phyloP scores from a whole-genome alignment of 805 yeast species.

The Saccharomycopsis fermentans region DNA sequence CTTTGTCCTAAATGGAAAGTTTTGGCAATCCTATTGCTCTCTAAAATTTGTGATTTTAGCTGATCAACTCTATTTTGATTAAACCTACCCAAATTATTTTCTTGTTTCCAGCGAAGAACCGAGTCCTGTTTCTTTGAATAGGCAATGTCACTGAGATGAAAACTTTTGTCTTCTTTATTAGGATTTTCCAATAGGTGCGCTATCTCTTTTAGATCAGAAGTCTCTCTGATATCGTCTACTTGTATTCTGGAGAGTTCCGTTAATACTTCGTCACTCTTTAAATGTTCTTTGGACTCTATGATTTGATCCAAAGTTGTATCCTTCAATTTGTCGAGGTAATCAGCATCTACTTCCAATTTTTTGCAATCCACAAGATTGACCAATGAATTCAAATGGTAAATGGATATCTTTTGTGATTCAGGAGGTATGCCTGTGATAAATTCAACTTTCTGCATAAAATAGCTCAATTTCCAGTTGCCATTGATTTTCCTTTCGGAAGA shows the following conservation, averaged over 20 bases:
- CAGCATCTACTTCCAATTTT: neutral
- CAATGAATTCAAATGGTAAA: slow-evolving; percentile 30
- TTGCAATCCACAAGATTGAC: slow-evolving; percentile 20
- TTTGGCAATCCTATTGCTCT: slow-evolving; percentile 26
- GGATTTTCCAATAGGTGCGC: slow-evolving; percentile 15
- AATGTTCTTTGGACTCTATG: neutral
- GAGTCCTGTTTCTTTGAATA: slow-evolving; percentile 52
- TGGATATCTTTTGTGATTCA: slow-evolving; percentile 37
- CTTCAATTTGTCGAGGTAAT: neutral
- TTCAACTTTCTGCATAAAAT: slow-evolving; percentile 48
- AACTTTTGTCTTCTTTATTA: slow-evolving; percentile 17
- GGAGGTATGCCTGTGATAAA: slow-evolving; percentile 69
- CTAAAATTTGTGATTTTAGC: slow-evolving; percentile 21
- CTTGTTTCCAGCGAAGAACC: slow-evolving; percentile 69
- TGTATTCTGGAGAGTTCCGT: slow-evolving; percentile 40
- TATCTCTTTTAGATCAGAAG: slow-evolving; percentile 38
- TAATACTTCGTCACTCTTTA: slow-evolving; percentile 22
- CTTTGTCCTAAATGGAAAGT: slow-evolving; percentile 39
- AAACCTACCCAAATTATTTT: slow-evolving; percentile 61
- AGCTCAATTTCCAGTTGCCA: slow-evolving; percentile 46
- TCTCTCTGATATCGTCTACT: slow-evolving; percentile 46
- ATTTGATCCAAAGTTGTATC: neutral
- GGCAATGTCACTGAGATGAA: slow-evolving; percentile 23
- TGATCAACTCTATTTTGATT: slow-evolving; percentile 38
- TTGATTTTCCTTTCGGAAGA: slow-evolving; percentile 62